Conservation (phyloP, 1,284 basidiomycete species). For the Tilletia caries region DNA sequence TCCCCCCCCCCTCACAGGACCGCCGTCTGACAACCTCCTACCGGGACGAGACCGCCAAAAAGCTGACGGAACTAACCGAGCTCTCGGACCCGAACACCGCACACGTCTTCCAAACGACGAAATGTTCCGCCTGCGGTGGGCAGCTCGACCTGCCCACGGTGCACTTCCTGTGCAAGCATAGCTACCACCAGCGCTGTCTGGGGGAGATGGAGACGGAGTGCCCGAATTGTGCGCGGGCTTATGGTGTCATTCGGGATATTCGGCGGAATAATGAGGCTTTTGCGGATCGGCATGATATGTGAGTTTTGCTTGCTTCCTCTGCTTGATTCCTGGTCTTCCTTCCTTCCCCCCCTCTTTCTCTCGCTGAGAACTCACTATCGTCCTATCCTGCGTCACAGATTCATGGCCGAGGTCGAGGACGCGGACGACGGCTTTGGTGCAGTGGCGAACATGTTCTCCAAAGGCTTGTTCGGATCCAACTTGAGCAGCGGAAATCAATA, state of each 20-base stretch:
- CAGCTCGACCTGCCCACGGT: constrained; percentile 86
- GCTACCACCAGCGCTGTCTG: constrained; percentile 71
- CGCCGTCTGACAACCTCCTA: constrained; percentile 79
- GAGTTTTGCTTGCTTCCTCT: constrained; percentile 12
- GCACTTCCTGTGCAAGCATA: constrained; percentile 98
- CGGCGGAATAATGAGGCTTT: constrained; percentile 75
- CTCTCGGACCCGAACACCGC: constrained; percentile 73
- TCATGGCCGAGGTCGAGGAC: constrained; percentile 28
- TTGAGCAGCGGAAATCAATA: too few relatives aligned
- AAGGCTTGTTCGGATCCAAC: constrained; percentile 24
- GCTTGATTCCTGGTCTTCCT: neutral
- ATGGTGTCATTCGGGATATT: constrained; percentile 84
- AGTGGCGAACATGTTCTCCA: constrained; percentile 26
- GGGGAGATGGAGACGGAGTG: constrained; percentile 73
- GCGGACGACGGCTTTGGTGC: constrained; percentile 34
- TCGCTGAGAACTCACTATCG: too few relatives aligned
- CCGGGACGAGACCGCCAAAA: constrained; percentile 74
- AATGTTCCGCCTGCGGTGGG: constrained; percentile 80
- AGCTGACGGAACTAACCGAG: constrained; percentile 74
- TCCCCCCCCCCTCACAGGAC: constrained; percentile 62
- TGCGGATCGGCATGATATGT: constrained; percentile 82
- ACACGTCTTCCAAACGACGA: constrained; percentile 85
- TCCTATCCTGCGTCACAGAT: constrained; percentile 12
- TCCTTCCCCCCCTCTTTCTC: too few relatives aligned
- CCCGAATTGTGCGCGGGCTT: constrained; percentile 76